Conservation (phyloP, 2,329 filamentous ascomycete genomes). For the Neonectria sp. region DNA sequence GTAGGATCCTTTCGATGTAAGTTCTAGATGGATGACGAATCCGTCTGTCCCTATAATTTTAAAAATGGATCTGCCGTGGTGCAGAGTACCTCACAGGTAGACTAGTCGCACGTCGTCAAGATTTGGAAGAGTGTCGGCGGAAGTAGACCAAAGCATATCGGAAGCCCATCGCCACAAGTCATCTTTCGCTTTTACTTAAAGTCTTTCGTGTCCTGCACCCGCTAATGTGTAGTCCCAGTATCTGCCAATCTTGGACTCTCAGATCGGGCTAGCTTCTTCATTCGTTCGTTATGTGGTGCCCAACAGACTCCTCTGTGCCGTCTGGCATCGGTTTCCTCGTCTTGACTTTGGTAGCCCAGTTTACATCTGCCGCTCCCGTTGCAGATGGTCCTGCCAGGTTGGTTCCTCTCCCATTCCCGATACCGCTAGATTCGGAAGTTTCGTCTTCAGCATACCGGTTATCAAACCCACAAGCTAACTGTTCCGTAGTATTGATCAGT, state of each 20-base stretch:
- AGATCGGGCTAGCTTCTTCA: constrained; percentile 28
- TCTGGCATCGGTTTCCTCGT: constrained; percentile 30
- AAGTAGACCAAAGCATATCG: neutral
- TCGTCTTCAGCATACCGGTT: neutral
- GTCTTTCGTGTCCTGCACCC: constrained; percentile 17
- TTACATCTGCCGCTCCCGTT: constrained; percentile 24
- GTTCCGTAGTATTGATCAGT: neutral
- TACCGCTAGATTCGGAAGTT: neutral
- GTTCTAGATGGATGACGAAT: neutral
- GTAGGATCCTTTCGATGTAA: constrained; percentile 1
- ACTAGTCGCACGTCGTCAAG: neutral
- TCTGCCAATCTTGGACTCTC: constrained; percentile 12
- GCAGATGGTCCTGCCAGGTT: constrained; percentile 15
- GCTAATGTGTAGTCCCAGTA: neutral
- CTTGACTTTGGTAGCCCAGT: constrained; percentile 24
- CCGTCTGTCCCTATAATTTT: constrained; percentile 5
- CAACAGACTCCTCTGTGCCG: constrained; percentile 22
- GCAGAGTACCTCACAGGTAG: neutral
- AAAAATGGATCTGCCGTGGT: constrained; percentile 7
- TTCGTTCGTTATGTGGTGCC: constrained; percentile 30
- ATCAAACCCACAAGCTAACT: neutral
- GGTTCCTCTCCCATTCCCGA: constrained; percentile 9
- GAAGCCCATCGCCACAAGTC: neutral
- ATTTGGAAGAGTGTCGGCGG: neutral
- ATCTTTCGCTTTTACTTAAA: constrained; percentile 26